phyloP scores from a whole-genome alignment of 2,329 filamentous ascomycete genomes.

The Xylaria sp. region DNA sequence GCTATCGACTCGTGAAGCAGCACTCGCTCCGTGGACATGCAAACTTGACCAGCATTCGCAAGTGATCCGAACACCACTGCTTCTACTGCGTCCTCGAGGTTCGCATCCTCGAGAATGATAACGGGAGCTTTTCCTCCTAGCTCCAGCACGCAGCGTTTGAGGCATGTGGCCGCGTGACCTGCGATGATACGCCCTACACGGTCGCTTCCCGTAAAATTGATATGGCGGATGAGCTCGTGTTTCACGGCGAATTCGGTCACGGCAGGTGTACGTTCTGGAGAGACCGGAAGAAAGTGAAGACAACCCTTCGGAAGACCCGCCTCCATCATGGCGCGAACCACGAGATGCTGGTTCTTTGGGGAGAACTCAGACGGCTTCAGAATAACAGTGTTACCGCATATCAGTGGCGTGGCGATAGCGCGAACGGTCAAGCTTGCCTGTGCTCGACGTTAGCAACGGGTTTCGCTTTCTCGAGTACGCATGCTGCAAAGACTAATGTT shows the following conservation, averaged over 20 bases:
- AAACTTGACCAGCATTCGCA: conserved; percentile 81
- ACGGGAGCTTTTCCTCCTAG: conserved; percentile 84
- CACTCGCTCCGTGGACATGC: conserved; percentile 86
- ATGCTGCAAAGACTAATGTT: too few relatives aligned
- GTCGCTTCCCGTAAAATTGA: conserved; percentile 88
- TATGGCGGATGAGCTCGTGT: conserved; percentile 75
- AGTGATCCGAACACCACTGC: conserved; percentile 78
- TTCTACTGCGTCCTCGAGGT: conserved; percentile 76
- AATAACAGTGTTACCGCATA: conserved; percentile 78
- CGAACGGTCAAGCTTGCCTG: conserved; percentile 34
- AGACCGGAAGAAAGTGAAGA: conserved; percentile 76
- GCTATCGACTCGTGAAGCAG: conserved; percentile 63
- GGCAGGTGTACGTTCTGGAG: conserved; percentile 72
- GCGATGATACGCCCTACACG: conserved; percentile 78
- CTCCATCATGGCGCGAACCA: conserved; percentile 73
- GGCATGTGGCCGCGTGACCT: conserved; percentile 72
- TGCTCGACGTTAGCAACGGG: background rate
- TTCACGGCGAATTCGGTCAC: conserved; percentile 76
- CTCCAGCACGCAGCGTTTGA: conserved; percentile 85
- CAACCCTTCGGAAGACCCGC: conserved; percentile 81
- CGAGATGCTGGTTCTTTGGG: conserved; percentile 71
- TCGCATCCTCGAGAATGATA: conserved; percentile 83
- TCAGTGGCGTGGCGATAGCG: conserved; percentile 59
- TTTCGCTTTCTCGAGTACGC: background rate
- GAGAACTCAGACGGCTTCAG: conserved; percentile 77